These are phyloP conservation scores for Chlorella sorokiniana DNA, from an alignment of 139 green algal genomes.

Conservation along the genomic window DNA sequence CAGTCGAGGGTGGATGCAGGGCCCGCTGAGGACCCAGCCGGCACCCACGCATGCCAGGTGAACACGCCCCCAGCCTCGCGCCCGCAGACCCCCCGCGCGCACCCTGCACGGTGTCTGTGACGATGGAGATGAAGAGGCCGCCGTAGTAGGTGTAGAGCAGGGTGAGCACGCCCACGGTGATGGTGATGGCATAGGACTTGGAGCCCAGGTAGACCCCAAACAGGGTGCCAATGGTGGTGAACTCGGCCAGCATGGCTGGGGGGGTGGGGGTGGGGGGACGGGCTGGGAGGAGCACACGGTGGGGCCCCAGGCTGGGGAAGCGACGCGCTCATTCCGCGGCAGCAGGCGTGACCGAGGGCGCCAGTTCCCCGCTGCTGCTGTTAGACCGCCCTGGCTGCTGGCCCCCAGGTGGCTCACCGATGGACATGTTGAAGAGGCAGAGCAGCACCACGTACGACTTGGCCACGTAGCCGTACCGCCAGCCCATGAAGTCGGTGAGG, in stretches of 20 bases:
- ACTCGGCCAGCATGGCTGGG: slow-evolving; percentile 60
- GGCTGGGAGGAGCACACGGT: not conserved
- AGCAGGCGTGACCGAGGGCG: too few relatives aligned
- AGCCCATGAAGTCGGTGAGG: slow-evolving; percentile 73
- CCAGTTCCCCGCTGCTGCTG: too few relatives aligned
- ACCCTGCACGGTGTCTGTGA: slow-evolving; percentile 80
- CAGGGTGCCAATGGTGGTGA: slow-evolving; percentile 71
- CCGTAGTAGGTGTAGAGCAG: slow-evolving; percentile 71
- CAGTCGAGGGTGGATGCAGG: too few relatives aligned
- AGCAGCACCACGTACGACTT: slow-evolving; percentile 60
- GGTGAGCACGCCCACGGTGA: slow-evolving; percentile 69
- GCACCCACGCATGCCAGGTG: not conserved
- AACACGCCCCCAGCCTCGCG: not conserved
- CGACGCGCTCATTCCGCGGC: too few relatives aligned
- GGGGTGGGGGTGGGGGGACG: not conserved
- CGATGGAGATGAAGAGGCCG: slow-evolving; percentile 76
- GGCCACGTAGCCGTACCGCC: slow-evolving; percentile 63
- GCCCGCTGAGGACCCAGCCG: too few relatives aligned
- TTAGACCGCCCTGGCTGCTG: too few relatives aligned
- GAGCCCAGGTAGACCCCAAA: slow-evolving; percentile 68
- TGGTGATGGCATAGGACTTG: slow-evolving; percentile 57
- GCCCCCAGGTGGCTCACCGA: slow-evolving; percentile 35
- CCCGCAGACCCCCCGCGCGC: not conserved
- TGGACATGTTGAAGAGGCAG: slow-evolving; percentile 76
- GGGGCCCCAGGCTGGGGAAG: not conserved